Evolutionary conservation across 345 rosid species (phyloP).

Genomic region (Gossypium mustelinum): DNA sequence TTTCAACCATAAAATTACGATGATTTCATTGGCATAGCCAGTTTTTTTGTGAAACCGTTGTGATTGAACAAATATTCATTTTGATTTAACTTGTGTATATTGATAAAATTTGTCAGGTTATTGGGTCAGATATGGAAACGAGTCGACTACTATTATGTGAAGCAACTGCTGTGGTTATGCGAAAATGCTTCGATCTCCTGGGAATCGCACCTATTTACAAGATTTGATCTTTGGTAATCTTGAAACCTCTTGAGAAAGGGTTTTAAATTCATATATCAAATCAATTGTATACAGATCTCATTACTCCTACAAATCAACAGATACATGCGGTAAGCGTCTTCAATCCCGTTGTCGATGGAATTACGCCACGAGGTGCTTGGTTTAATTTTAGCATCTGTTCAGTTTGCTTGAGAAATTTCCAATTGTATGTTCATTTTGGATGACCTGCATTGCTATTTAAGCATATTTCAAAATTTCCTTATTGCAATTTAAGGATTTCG

Average conservation of each 20-base stretch:
- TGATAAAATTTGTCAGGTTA: slow-evolving; percentile 50
- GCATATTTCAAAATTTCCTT: background rate
- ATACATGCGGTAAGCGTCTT: too few relatives aligned
- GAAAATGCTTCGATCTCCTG: slow-evolving; percentile 78
- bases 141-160: slow-evolving; percentile 82
- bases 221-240: slow-evolving; percentile 34
- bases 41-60: background rate
- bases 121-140: slow-evolving; percentile 70
- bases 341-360: too few relatives aligned
- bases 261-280: too few relatives aligned
- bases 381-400: too few relatives aligned
- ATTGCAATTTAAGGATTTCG: background rate
- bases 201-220: slow-evolving; percentile 84
- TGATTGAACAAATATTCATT: background rate
- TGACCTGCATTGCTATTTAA: background rate
- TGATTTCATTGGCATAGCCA: background rate
- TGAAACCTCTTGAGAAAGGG: too few relatives aligned
- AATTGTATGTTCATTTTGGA: background rate
- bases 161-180: slow-evolving; percentile 87
- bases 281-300: too few relatives aligned
- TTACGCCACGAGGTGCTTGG: too few relatives aligned
- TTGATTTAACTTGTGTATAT: background rate
- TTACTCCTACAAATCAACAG: too few relatives aligned
- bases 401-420: background rate
- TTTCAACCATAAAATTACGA: background rate